Conservation (phyloP, 495 filamentous ascomycete genomes). For the Neurospora sublineolata region DNA sequence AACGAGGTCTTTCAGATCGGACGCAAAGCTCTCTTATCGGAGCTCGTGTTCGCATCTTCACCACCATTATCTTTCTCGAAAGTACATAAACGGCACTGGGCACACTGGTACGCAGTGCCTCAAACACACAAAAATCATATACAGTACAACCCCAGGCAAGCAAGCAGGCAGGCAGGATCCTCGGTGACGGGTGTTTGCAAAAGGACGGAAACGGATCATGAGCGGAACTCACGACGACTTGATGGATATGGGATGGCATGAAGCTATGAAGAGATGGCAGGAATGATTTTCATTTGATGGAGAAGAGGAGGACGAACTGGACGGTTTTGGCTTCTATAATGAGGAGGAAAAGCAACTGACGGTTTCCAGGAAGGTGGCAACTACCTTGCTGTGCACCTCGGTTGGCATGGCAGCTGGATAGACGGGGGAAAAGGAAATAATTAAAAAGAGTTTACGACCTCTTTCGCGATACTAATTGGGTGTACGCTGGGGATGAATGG, state of each 20-base stretch:
- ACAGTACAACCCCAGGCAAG: background rate
- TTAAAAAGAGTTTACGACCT: background rate
- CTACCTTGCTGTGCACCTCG: background rate
- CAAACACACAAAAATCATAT: background rate
- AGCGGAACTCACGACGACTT: background rate
- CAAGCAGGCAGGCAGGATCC: background rate
- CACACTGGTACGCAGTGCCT: background rate
- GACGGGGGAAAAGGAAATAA: background rate
- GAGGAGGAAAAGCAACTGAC: background rate
- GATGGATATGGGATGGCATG: background rate
- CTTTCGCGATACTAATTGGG: background rate
- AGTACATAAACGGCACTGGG: background rate
- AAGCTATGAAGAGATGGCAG: background rate
- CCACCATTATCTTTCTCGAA: background rate
- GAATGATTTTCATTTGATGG: background rate
- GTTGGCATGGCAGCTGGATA: background rate
- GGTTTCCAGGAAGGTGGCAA: background rate
- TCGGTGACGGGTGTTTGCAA: background rate
- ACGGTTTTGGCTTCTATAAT: background rate
- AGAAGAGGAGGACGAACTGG: background rate
- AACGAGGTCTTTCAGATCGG: background rate
- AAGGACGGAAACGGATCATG: background rate
- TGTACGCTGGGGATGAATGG: background rate
- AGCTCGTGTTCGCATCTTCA: background rate
- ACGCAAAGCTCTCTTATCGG: background rate